These are phyloP conservation scores for Inonotus hispidus DNA, from an alignment of 1,284 basidiomycete genomes.

Conservation along the genomic window DNA sequence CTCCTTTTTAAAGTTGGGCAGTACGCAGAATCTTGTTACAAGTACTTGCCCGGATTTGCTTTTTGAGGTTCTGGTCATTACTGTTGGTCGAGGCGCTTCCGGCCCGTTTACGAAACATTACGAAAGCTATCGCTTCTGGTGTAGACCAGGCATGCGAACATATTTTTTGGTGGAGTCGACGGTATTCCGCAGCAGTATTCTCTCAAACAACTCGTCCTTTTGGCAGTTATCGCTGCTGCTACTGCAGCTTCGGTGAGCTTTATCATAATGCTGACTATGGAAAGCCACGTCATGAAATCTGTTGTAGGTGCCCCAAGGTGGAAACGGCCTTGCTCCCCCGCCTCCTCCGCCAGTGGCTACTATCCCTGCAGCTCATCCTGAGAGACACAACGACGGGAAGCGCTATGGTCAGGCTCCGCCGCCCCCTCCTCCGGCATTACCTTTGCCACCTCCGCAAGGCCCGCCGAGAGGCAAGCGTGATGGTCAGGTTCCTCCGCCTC, in stretches of 20 bases:
- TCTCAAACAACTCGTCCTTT: constrained; percentile 5
- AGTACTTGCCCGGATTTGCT: neutral
- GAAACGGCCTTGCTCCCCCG: neutral
- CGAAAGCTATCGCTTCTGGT: neutral
- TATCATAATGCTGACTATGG: neutral
- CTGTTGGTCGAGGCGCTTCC: neutral
- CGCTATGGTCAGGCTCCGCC: neutral
- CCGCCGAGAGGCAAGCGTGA: neutral
- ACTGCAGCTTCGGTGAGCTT: neutral
- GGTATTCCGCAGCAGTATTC: neutral
- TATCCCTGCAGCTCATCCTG: neutral
- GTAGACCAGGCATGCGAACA: neutral
- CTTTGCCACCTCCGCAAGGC: neutral
- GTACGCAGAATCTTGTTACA: neutral
- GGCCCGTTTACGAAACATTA: neutral
- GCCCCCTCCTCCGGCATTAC: neutral
- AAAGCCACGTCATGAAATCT: neutral
- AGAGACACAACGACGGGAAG: neutral
- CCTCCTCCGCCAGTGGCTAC: neutral
- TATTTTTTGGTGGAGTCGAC: neutral
- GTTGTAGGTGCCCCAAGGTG: neutral
- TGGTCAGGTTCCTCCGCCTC: neutral
- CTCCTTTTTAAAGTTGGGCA: neutral
- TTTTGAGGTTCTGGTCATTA: neutral
- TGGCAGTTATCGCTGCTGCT: constrained; percentile 4